phyloP scores from a whole-genome alignment of 2,329 filamentous ascomycete species.

The Ceratocystis eucalypticola region DNA sequence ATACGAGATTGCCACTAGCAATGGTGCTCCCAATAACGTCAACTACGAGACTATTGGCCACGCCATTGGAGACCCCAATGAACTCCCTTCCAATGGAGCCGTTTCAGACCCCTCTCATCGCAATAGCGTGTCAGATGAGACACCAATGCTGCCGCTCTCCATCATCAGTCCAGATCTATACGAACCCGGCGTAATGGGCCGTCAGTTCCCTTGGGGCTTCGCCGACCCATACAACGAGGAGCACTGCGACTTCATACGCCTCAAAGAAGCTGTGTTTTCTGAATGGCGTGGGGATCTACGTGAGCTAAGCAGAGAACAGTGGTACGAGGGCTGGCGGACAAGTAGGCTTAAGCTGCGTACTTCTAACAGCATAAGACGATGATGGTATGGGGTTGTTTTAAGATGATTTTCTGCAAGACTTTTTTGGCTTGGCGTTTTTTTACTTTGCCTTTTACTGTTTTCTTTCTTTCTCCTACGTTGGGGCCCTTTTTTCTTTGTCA shows the following conservation, averaged over 20 bases:
- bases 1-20: slow-evolving; percentile 23
- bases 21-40: slow-evolving; percentile 18
- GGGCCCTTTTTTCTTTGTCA: not conserved
- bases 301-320: slow-evolving; percentile 78
- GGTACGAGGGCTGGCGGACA: slow-evolving; percentile 93
- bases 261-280: slow-evolving; percentile 83
- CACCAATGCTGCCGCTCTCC: slow-evolving; percentile 71
- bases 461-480: slow-evolving; percentile 14
- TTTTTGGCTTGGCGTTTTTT: not conserved
- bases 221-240: slow-evolving; percentile 81
- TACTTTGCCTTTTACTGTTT: not conserved
- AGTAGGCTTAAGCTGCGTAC: slow-evolving; percentile 47
- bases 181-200: slow-evolving; percentile 63
- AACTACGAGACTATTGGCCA: slow-evolving; percentile 39
- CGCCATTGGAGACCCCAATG: slow-evolving; percentile 22
- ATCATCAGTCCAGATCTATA: slow-evolving; percentile 91
- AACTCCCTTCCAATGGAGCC: slow-evolving; percentile 27
- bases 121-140: slow-evolving; percentile 37
- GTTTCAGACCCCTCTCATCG: slow-evolving; percentile 29
- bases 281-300: slow-evolving; percentile 89
- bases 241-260: slow-evolving; percentile 84
- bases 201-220: slow-evolving; percentile 92
- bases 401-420: not conserved
- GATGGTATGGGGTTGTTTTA: slow-evolving; percentile 6
- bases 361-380: slow-evolving; percentile 28